Base-by-base conservation (phyloP, 2,329 filamentous ascomycete species). In the Dendrostoma leiphaemia region DNA sequence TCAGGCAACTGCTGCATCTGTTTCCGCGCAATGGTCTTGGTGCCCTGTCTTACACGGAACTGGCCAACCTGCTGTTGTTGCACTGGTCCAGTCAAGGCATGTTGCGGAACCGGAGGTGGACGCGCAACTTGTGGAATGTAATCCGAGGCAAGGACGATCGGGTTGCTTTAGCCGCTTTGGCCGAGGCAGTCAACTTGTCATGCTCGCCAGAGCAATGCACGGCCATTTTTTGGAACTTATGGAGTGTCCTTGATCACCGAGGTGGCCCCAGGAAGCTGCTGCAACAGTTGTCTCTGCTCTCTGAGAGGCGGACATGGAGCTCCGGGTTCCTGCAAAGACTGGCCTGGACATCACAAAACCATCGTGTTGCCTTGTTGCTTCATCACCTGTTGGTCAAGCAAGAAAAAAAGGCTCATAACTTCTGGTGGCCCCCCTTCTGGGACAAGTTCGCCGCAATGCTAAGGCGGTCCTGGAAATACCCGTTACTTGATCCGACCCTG, bases 81-180 rank as follows among this genome's bases (percentile, higher is more conserved):
- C 68, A 69, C 45, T 71, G 68, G 68, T 34, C 45, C 10, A 70
- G 65, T 41, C 62, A 62, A 12, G 62, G 62, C 10, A 65, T 65
- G 48, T 48, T 67, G n/a, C 19, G 17, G 3, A 28, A 40, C 2
- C 37, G 35, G 4, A 9, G 34, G 7, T 23, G 23, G 10, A 24
- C 60, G 21, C 35, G 52, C 15, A 35, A n/a, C 3, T 23, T 48
- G 13, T 62, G 60, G 40, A 41, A 62, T 40, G 44, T 37, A 5
- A 15, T 53, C 15, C 44, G 44, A 32, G 43, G 37, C 13, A 35
- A 43, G 13, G n/a, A 54, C 35, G 59, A 63, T 21, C 48, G 59
- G 4, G 57, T 50, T 17, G 59, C 62, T 6, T 52, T 69, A 12
- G 63, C 65, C 2, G 58, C 63, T n/a, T 56, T 69, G 3, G 62